These are phyloP conservation scores for Cynanchum wilfordii DNA, from an alignment of 257 asterid species.

Conservation along the genomic window DNA sequence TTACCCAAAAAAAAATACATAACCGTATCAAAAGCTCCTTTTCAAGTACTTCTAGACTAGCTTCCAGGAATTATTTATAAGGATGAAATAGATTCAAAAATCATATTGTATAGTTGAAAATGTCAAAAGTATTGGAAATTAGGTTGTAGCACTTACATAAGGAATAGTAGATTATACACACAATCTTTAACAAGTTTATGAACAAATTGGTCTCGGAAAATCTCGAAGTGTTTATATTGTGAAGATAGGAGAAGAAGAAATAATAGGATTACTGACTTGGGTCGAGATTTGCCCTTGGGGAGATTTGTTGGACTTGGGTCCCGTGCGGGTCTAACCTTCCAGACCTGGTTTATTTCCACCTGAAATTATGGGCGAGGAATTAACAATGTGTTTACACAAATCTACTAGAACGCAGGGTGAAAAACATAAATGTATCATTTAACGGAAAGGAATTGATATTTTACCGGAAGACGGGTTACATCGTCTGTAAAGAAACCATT, in stretches of 20 bases:
- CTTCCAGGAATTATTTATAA: not conserved
- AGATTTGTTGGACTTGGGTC: slow-evolving; percentile 66
- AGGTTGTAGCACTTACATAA: not conserved
- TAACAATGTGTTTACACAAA: not conserved
- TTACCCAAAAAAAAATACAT: too few species aligned
- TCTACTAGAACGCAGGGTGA: not conserved
- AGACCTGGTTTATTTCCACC: slow-evolving; percentile 89
- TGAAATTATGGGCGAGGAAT: slow-evolving; percentile 19
- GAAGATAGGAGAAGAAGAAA: not conserved
- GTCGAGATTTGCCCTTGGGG: slow-evolving; percentile 63
- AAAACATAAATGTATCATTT: not conserved
- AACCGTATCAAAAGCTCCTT: not conserved
- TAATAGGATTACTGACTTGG: slow-evolving; percentile 52
- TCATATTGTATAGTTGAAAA: not conserved
- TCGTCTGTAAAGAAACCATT: slow-evolving; percentile 56
- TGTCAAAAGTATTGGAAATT: too few species aligned
- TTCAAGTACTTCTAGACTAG: not conserved
- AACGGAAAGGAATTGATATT: slow-evolving; percentile 12
- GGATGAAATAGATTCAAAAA: not conserved
- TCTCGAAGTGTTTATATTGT: not conserved
- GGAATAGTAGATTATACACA: not conserved
- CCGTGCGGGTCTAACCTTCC: slow-evolving; percentile 63
- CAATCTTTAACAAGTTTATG: too few species aligned
- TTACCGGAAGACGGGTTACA: slow-evolving; percentile 82
- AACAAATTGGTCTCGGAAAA: not conserved